A percentile compares a stretch with the other conserved stretches of the same genome.
Evolutionary conservation across 345 rosid genomes (phyloP).

Genomic region (Rhizophora apiculata): DNA sequence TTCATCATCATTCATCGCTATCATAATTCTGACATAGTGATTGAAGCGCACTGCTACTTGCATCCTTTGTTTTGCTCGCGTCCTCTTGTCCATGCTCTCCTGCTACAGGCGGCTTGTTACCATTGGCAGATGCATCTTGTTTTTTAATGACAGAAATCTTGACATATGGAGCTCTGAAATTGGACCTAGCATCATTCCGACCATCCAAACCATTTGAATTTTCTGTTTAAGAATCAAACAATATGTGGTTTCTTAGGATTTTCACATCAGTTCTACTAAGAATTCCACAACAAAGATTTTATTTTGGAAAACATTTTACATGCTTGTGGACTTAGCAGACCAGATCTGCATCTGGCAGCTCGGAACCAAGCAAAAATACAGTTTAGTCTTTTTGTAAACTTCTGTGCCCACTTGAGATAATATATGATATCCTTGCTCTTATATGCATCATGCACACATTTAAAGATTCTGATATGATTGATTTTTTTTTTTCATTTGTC

Average conservation of each 20-base stretch:
- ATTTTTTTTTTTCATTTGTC: too few species aligned
- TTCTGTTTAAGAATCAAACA: conserved; percentile 17
- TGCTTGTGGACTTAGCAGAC: too few species aligned
- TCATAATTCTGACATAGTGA: conserved; percentile 64
- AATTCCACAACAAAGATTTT: not conserved
- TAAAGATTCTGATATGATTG: too few species aligned
- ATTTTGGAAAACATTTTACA: too few species aligned
- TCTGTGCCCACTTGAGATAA: too few species aligned
- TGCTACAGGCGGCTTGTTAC: conserved; percentile 16
- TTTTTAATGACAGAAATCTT: conserved; percentile 53
- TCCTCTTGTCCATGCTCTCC: conserved; percentile 34
- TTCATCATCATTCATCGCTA: conserved; percentile 56
- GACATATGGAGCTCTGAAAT: conserved; percentile 29
- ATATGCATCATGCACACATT: too few species aligned
- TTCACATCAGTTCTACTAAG: not conserved
- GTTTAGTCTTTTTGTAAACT: too few species aligned
- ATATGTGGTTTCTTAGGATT: not conserved
- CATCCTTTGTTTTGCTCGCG: conserved; percentile 13
- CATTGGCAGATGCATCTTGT: conserved; percentile 24
- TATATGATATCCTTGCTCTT: too few species aligned
- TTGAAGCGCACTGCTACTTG: conserved; percentile 32
- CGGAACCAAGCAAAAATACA: too few species aligned
- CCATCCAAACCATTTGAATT: conserved; percentile 20
- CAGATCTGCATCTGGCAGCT: too few species aligned
- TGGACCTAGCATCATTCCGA: conserved; percentile 26